Evolutionary conservation across 805 yeast genomes (phyloP).

Genomic region (Candida manassasensis): DNA sequence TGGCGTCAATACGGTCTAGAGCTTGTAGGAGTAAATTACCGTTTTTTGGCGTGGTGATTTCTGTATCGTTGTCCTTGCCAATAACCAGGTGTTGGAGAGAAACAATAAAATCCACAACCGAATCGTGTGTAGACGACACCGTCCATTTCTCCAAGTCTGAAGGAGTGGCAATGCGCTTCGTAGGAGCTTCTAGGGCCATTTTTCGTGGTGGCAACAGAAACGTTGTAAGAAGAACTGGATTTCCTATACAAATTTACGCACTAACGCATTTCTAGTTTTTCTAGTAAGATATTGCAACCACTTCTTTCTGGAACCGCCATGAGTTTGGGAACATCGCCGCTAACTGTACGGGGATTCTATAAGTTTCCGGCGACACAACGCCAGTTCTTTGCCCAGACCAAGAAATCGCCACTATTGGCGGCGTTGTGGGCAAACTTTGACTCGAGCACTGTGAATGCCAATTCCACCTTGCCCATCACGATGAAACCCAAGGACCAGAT

Average conservation of each 20-base stretch:
- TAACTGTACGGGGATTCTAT: constrained; percentile 7
- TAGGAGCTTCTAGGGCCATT: constrained; percentile 11
- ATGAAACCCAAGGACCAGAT: constrained; percentile 24
- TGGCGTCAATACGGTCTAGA: constrained; percentile 41
- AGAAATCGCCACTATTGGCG: constrained; percentile 12
- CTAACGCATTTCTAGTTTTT: too few species aligned
- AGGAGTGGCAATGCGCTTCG: constrained; percentile 43
- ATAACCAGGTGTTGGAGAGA: constrained; percentile 58
- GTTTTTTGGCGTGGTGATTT: constrained; percentile 30
- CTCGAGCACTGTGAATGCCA: constrained; percentile 19
- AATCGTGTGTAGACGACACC: constrained; percentile 44
- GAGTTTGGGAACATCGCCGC: constrained; percentile 2
- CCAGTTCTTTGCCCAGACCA: constrained; percentile 9
- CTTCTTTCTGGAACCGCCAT: neutral
- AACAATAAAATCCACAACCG: constrained; percentile 50
- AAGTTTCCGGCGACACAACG: constrained; percentile 11
- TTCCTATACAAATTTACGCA: too few species aligned
- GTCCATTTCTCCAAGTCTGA: constrained; percentile 64
- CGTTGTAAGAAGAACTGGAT: too few species aligned
- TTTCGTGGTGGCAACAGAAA: neutral
- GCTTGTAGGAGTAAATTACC: constrained; percentile 28
- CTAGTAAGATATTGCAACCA: too few species aligned
- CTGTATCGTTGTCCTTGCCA: constrained; percentile 54
- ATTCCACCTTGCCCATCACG: constrained; percentile 25
- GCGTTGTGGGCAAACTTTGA: constrained; percentile 13